phyloP scores from a whole-genome alignment of 2,329 filamentous ascomycete genomes.

The Pseudogymnoascus sp. region DNA sequence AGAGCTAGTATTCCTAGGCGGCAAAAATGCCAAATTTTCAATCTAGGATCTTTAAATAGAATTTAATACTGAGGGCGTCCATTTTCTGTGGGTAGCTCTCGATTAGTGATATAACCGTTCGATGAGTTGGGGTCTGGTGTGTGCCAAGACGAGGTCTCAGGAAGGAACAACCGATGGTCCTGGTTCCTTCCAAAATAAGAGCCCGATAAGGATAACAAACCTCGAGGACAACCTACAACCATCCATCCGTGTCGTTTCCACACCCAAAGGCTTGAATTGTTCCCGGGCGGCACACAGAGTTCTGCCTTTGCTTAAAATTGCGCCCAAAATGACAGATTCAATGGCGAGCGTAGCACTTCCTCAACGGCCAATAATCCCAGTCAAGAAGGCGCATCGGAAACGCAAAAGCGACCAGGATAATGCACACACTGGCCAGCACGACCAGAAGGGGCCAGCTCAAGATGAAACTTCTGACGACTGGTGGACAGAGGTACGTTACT shows the following conservation, averaged over 20 bases:
- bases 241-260: not conserved
- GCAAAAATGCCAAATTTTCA: not conserved
- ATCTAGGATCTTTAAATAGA: not conserved
- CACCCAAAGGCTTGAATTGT: not conserved
- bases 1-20: not conserved
- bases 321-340: not conserved
- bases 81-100: not conserved
- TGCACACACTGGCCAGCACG: not conserved
- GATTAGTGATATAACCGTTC: not conserved
- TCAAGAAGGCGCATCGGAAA: not conserved
- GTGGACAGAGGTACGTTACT: not conserved
- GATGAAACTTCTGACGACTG: conserved; percentile 2
- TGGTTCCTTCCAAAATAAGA: not conserved
- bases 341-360: not conserved
- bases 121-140: not conserved
- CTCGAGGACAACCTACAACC: not conserved
- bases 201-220: conserved; percentile 4
- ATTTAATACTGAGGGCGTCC: not conserved
- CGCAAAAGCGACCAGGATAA: conserved; percentile 5
- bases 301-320: not conserved
- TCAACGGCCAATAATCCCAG: not conserved
- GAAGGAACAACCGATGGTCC: not conserved
- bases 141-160: not conserved
- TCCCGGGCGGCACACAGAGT: not conserved
- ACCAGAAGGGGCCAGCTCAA: not conserved